Percentiles rank a stretch among this genome's conserved stretches.
Evolutionary conservation across 2,329 filamentous ascomycete genomes (phyloP).

Genomic region (Xylariaceae sp.): DNA sequence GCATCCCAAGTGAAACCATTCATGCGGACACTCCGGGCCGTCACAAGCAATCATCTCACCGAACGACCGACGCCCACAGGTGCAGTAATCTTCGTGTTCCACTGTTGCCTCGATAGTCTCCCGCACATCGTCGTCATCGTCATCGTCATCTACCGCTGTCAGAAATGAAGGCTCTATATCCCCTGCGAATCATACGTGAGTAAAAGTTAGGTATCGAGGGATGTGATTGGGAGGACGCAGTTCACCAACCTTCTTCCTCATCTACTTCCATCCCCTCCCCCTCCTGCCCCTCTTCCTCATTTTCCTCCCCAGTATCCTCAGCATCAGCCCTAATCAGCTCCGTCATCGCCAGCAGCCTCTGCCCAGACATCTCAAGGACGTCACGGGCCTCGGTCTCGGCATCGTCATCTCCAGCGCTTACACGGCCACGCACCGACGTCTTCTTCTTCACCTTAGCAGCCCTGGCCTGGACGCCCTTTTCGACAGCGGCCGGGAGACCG

Average conservation of each 20-base stretch:
- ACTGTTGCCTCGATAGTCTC: not conserved
- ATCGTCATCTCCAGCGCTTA: slow-evolving; percentile 27
- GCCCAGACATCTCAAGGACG: slow-evolving; percentile 48
- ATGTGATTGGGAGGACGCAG: not conserved
- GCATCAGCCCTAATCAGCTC: slow-evolving; percentile 36
- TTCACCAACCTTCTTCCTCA: slow-evolving; percentile 11
- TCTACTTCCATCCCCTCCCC: slow-evolving; percentile 22
- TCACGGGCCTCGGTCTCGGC: slow-evolving; percentile 47
- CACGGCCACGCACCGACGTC: slow-evolving; percentile 30
- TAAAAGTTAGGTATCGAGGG: not conserved
- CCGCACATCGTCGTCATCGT: slow-evolving; percentile 5
- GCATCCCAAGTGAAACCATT: slow-evolving; percentile 26
- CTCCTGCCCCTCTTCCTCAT: slow-evolving; percentile 3
- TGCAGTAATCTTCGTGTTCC: slow-evolving; percentile 13
- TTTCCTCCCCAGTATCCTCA: slow-evolving; percentile 14
- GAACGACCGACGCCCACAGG: slow-evolving; percentile 10
- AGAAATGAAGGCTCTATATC: slow-evolving; percentile 22
- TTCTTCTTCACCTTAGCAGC: slow-evolving; percentile 50
- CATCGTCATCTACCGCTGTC: slow-evolving; percentile 13
- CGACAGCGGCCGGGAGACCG: slow-evolving; percentile 44
- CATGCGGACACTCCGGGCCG: slow-evolving; percentile 14
- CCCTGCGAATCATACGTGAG: slow-evolving; percentile 6
- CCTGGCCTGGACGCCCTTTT: slow-evolving; percentile 52
- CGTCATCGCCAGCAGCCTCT: slow-evolving; percentile 46
- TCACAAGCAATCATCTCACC: slow-evolving; percentile 23